A percentile compares a stretch with the other conserved stretches of the same genome.
phyloP scores from a whole-genome alignment of 768 basidiomycete species.

The Lentinula guzmanii region DNA sequence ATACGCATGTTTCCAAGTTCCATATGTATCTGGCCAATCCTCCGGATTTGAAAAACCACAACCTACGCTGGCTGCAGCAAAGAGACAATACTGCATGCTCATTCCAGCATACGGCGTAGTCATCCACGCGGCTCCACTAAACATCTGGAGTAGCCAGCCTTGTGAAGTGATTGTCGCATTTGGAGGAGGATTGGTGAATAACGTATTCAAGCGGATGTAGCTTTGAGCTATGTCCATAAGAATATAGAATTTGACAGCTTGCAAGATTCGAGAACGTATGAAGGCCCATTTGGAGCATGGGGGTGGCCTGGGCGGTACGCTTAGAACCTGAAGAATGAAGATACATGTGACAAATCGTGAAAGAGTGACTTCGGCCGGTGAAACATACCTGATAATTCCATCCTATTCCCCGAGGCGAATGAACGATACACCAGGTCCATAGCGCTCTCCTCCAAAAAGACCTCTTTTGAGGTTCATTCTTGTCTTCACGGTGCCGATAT shows the following conservation, averaged over 20 bases:
- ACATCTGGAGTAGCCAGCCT: slow-evolving; percentile 5
- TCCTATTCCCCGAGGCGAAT: slow-evolving; percentile 14
- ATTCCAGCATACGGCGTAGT: neutral
- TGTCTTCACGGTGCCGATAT: slow-evolving; percentile 13
- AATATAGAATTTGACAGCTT: slow-evolving; percentile 11
- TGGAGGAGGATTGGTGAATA: slow-evolving; percentile 6
- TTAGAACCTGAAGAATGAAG: neutral
- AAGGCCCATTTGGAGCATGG: slow-evolving; percentile 6
- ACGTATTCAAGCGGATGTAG: slow-evolving; percentile 13
- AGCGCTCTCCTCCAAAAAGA: slow-evolving; percentile 10
- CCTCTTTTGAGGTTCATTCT: slow-evolving; percentile 3
- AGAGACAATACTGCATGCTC: neutral
- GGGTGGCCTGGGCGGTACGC: slow-evolving; percentile 3
- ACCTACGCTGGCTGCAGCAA: neutral
- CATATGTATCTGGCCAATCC: neutral
- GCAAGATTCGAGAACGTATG: slow-evolving; percentile 6
- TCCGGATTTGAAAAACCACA: neutral
- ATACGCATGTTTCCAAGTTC: neutral
- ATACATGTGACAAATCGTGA: neutral
- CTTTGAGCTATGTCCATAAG: slow-evolving; percentile 14
- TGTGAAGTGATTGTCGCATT: slow-evolving; percentile 13
- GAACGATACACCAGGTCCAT: slow-evolving; percentile 12
- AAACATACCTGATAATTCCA: slow-evolving; percentile 14
- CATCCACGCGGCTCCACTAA: neutral
- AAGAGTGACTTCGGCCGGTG: neutral